Evolutionary conservation across 306 rosid genomes (phyloP).

Genomic region (Mimosa pudica): DNA sequence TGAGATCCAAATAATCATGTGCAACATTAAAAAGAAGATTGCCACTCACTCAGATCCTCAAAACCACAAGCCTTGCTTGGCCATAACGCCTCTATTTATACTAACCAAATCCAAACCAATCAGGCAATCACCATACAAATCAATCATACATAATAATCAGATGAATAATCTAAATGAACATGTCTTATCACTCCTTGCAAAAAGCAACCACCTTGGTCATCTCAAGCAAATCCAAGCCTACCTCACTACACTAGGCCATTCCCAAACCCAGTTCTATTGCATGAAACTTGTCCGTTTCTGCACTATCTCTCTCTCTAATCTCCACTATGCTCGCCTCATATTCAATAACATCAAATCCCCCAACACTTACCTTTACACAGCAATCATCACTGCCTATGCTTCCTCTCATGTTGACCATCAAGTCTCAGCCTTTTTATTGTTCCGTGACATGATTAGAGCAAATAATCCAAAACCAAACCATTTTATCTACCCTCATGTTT

Average conservation of each 20-base stretch:
- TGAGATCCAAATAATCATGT: too few species aligned
- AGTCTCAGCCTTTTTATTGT: constrained; percentile 42
- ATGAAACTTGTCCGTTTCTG: constrained; percentile 78
- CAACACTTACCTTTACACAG: constrained; percentile 65
- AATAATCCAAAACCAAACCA: constrained; percentile 49
- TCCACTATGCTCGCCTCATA: constrained; percentile 58
- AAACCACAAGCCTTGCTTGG: too few species aligned
- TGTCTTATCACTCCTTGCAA: constrained; percentile 44
- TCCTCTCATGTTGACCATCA: constrained; percentile 42
- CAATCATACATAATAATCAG: neutral
- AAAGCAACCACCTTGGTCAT: constrained; percentile 56
- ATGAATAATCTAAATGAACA: constrained; percentile 42
- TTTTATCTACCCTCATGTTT: constrained; percentile 65
- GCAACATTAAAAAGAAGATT: too few species aligned
- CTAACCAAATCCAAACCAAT: too few species aligned
- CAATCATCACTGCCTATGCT: constrained; percentile 71
- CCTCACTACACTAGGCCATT: constrained; percentile 56
- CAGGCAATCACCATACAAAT: too few species aligned
- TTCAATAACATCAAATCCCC: constrained; percentile 57
- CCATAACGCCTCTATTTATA: too few species aligned
- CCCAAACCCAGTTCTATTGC: constrained; percentile 71
- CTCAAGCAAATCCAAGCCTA: constrained; percentile 69
- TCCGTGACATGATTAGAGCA: constrained; percentile 52
- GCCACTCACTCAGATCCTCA: too few species aligned
- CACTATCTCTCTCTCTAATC: constrained; percentile 51